Conservation (phyloP, 495 filamentous ascomycete species). For the Lophiotrema nucula region DNA sequence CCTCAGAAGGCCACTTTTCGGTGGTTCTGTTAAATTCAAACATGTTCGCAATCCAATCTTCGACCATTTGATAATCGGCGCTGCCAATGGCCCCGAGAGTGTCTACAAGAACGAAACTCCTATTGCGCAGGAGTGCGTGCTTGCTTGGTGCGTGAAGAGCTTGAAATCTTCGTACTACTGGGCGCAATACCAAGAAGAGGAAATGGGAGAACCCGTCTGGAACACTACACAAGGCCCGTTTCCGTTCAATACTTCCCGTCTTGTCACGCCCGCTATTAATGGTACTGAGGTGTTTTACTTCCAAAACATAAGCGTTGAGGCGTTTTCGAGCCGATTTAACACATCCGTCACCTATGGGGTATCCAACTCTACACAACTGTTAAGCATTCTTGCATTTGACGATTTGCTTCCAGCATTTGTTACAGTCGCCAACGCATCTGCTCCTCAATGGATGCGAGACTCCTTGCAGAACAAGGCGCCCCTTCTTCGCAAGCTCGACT, state of each 20-base stretch:
- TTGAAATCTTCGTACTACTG: conserved; percentile 21
- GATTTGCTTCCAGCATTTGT: conserved; percentile 16
- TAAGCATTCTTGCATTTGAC: conserved; percentile 9
- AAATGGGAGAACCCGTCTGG: not conserved
- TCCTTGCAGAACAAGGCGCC: not conserved
- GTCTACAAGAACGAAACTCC: conserved; percentile 15
- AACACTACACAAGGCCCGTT: conserved; percentile 16
- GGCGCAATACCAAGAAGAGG: conserved; percentile 15
- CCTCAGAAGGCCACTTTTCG: not conserved
- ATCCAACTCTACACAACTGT: not conserved
- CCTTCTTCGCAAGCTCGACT: not conserved
- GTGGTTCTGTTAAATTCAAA: conserved; percentile 16
- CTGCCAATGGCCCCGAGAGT: not conserved
- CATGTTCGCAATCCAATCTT: conserved; percentile 16
- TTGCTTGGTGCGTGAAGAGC: conserved; percentile 23
- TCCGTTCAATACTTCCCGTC: conserved; percentile 1
- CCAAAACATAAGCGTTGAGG: conserved; percentile 5
- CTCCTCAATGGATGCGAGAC: conserved; percentile 5
- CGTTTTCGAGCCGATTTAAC: not conserved
- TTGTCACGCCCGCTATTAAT: not conserved
- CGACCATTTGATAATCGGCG: conserved; percentile 6
- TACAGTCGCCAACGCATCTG: not conserved
- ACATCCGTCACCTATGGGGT: not conserved
- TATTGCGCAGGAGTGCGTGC: conserved; percentile 17
- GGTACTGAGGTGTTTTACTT: not conserved